These are phyloP conservation scores for Termitomyces sp. DNA, from an alignment of 768 basidiomycete species.

Conservation along the genomic window DNA sequence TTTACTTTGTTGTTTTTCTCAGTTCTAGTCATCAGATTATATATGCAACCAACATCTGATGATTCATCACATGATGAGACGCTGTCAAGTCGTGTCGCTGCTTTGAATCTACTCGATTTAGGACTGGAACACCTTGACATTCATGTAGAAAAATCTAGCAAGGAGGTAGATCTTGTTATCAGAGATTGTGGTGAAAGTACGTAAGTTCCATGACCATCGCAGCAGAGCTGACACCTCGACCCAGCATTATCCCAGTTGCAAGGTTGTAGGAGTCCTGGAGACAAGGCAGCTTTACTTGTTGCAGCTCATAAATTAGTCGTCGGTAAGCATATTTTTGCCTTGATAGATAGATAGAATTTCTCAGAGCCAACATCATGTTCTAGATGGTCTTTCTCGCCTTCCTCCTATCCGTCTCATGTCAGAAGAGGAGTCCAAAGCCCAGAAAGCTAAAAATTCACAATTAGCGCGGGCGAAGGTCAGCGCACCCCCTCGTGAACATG, in stretches of 20 bases:
- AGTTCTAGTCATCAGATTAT: constrained; percentile 44
- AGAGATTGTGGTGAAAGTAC: constrained; percentile 72
- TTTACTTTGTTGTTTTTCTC: neutral
- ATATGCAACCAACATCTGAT: constrained; percentile 57
- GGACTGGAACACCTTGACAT: constrained; percentile 86
- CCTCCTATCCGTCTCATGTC: constrained; percentile 73
- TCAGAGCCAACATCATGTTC: neutral
- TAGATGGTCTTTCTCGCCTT: constrained; percentile 70
- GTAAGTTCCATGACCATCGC: constrained; percentile 15
- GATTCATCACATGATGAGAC: constrained; percentile 90
- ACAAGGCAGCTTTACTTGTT: constrained; percentile 79
- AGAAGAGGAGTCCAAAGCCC: constrained; percentile 36
- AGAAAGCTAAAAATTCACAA: constrained; percentile 14
- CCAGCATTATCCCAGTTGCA: constrained; percentile 34
- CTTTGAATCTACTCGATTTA: constrained; percentile 87
- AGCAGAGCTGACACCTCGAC: neutral
- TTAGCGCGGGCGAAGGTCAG: constrained; percentile 8
- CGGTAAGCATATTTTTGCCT: constrained; percentile 40
- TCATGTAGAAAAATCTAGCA: constrained; percentile 52
- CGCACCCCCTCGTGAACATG: constrained; percentile 17
- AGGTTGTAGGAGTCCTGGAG: constrained; percentile 50
- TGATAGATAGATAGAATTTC: neutral
- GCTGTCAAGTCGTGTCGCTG: constrained; percentile 82
- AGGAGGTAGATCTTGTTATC: constrained; percentile 58
- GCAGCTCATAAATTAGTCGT: constrained; percentile 82